Evolutionary conservation across 2,329 filamentous ascomycete genomes (phyloP), one percentile per base, ranked within the genome.

Genomic region (Neonectria ditissima): DNA sequence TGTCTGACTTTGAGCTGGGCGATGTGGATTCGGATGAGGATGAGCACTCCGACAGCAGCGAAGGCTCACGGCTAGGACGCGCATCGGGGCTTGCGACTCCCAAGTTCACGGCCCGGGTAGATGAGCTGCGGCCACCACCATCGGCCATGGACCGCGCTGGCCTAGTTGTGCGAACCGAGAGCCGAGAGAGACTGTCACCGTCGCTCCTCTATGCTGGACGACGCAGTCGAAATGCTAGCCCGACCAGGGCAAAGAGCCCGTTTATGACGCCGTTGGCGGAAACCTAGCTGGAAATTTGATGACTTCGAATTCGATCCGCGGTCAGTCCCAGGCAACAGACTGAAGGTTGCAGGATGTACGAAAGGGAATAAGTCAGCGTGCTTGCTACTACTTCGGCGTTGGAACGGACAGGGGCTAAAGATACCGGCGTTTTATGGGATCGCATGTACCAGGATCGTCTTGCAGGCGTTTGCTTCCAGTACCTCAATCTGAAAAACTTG

Each of bases 131-230:
- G 26, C 72, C 74, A 26, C 73, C 75, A 14, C 70, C 74, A 16
- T 83, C 81, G 56, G 83, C 83, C 5, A 83, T 90, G 73, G 87
- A 90, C 69, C 81, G 93, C 41, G 89, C 87, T 50, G 94, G 94
- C 1, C 77, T 97, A 67, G 89, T 92, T 57, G 87, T 93, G 2
- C 84, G 95, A 69, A 97, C 92, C 0, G 95, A 97, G 75, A 97
- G 93, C 75, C 85, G 93, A 56, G 96, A 98, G 75, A 85, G 92
- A 62, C 79, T 97, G 39, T 83, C 86, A 16, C 85, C 87, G 14
- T 85, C 81, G 9, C 69, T 84, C 24, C 83, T 87, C 65, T 85
- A 82, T 53, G 85, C 85, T 2, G 87, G 87, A 24, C 78, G 87
- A 76, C 81, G 86, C 75, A 88, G 86, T 76, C 81, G 86, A 59